Base-by-base conservation (phyloP, 2,329 filamentous ascomycete genomes). In the Fusarium sp. region DNA sequence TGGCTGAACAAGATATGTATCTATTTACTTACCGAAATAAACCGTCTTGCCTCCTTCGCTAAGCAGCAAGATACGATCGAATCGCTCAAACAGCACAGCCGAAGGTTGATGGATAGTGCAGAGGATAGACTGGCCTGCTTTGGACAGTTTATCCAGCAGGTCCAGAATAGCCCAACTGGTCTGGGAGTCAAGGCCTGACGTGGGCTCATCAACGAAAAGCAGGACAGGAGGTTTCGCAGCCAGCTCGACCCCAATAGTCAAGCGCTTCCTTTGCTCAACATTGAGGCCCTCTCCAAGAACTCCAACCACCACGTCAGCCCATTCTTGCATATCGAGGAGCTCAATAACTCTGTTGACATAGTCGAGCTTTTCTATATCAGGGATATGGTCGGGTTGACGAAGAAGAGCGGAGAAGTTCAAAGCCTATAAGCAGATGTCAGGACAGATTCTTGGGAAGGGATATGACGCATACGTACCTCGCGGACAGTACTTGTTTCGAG, bases 21-120 rank as follows among this genome's bases (percentile, higher is more conserved):
- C 80, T 92, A 90, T 72, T 91, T 81, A 69, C 93, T 93, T 89
- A 59, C 92, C 93, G 76, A 94, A 95, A 83, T 96, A 96, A 46
- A 95, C 91, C 3, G 92, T 94, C 77, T 85, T 88, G 59, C 74
- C 74, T 17, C 74, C 74, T 60, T 75, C 74, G 3, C 73, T 73
- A 26, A 76, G 73, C 38, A 90, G 84, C 62, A 90, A 85, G 5
- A 91, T 82, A 14, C 85, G 84, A 67, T 91, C 89, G 56, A 91
- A 86, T 45, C 82, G 81, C 66, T 83, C 79, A 30, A 77, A 77
- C 32, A 77, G 66, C 74, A 77, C 76, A 1, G 75, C 75, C 5
- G 81, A 83, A 6, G 85, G 85, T 67, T 87, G 85, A 70, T 87
- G 85, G 41, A 87, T 86, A 6, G 85, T 87, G 55, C 84, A 85